A percentile compares a stretch with the other conserved stretches of the same genome.
phyloP scores from a whole-genome alignment of 2,329 filamentous ascomycete species.

The Talaromyces sp. region DNA sequence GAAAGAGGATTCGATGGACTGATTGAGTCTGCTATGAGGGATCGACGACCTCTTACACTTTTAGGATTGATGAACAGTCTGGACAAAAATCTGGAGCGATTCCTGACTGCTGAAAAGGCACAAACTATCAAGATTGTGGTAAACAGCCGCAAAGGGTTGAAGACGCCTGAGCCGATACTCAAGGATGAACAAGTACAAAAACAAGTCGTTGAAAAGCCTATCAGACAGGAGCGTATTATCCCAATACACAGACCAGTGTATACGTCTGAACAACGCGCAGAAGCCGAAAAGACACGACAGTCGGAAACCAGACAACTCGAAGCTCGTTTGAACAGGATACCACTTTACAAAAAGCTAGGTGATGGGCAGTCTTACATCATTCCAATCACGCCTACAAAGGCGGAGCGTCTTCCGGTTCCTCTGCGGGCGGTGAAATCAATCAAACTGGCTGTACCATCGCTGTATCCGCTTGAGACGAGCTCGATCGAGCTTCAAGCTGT shows the following conservation, averaged over 20 bases:
- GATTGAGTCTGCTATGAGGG: slow-evolving; percentile 51
- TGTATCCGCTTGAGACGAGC: slow-evolving; percentile 69
- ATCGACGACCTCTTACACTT: slow-evolving; percentile 49
- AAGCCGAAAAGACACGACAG: slow-evolving; percentile 61
- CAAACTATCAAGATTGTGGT: slow-evolving; percentile 68
- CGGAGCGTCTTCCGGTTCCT: slow-evolving; percentile 56
- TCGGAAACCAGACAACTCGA: slow-evolving; percentile 69
- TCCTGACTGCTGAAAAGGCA: slow-evolving; percentile 66
- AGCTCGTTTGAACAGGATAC: slow-evolving; percentile 65
- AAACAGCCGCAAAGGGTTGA: slow-evolving; percentile 42
- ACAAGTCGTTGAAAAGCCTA: not conserved
- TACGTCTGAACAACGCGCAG: slow-evolving; percentile 56
- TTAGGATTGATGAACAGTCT: slow-evolving; percentile 65
- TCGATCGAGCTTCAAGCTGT: slow-evolving; percentile 64
- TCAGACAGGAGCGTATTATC: not conserved
- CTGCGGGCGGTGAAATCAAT: slow-evolving; percentile 62
- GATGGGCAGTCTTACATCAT: slow-evolving; percentile 69
- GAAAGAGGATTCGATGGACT: slow-evolving; percentile 69
- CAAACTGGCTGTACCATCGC: slow-evolving; percentile 64
- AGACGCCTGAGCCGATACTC: not conserved
- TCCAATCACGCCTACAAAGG: slow-evolving; percentile 63
- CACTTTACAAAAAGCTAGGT: slow-evolving; percentile 63
- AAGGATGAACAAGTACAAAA: slow-evolving; percentile 11
- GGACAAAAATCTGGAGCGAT: slow-evolving; percentile 67
- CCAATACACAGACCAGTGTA: slow-evolving; percentile 34